Percentiles rank a stretch among this genome's conserved stretches.
Evolutionary conservation across 768 basidiomycete genomes (phyloP).

Genomic region (Gautieria morchelliformis): DNA sequence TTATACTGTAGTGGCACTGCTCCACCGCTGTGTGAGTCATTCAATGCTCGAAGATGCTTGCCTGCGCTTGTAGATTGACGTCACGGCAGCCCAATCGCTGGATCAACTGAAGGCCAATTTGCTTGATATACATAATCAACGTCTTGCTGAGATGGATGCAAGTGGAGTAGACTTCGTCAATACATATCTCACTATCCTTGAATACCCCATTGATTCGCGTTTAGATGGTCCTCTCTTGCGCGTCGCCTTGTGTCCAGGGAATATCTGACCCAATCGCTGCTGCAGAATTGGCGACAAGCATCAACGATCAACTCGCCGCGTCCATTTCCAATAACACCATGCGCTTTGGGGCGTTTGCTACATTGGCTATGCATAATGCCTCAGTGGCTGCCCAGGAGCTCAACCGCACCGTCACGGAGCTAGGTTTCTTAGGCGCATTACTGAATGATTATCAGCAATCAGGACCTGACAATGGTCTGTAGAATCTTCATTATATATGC

Average conservation of each 20-base stretch:
- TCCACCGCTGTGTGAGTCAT: neutral
- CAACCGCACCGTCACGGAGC: constrained; percentile 5
- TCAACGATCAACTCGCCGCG: constrained; percentile 6
- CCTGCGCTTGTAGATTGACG: too few relatives aligned
- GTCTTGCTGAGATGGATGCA: constrained; percentile 6
- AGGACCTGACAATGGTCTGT: constrained; percentile 7
- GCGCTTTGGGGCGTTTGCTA: constrained; percentile 9
- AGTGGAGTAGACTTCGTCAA: constrained; percentile 4
- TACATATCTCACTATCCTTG: neutral
- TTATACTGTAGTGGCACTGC: neutral
- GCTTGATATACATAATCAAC: constrained; percentile 7
- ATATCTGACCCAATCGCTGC: constrained; percentile 7
- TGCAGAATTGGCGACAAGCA: neutral
- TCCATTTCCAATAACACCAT: constrained; percentile 10
- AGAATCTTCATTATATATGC: neutral
- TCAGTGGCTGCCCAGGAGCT: constrained; percentile 7
- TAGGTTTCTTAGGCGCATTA: constrained; percentile 9
- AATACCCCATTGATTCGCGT: neutral
- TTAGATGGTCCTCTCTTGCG: constrained; percentile 10
- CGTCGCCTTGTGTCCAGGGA: constrained; percentile 8
- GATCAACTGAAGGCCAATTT: neutral
- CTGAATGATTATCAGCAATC: constrained; percentile 12
- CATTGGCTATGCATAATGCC: constrained; percentile 10
- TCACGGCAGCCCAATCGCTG: too few relatives aligned
- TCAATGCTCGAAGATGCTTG: neutral